Conservation (phyloP, 2,329 filamentous ascomycete species). For the Pseudogymnoascus sp. region DNA sequence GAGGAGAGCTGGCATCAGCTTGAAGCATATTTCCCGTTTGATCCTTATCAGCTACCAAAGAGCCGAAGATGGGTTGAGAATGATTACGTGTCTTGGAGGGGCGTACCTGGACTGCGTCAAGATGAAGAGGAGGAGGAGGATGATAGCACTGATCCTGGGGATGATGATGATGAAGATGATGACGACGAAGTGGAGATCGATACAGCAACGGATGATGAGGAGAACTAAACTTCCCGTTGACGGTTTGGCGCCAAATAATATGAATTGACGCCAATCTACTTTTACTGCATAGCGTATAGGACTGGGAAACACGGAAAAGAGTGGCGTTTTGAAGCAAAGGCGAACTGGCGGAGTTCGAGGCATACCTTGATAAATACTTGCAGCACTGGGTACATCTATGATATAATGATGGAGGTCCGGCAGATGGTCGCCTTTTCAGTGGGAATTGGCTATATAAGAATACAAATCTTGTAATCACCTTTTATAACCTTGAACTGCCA, state of each 20-base stretch:
- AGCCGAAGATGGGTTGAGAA: conserved; percentile 82
- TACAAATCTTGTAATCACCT: neutral
- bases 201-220: conserved; percentile 6
- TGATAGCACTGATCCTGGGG: conserved; percentile 38
- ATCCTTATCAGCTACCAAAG: conserved; percentile 82
- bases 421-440: neutral
- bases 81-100: conserved; percentile 74
- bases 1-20: conserved; percentile 74
- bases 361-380: conserved; percentile 4
- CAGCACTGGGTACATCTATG: neutral
- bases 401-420: neutral
- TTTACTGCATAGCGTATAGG: conserved; percentile 7
- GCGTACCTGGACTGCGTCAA: conserved; percentile 59
- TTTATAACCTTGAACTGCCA: neutral
- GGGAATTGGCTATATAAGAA: neutral
- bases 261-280: neutral
- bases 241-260: neutral
- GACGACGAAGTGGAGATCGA: conserved; percentile 1
- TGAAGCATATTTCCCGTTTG: conserved; percentile 94
- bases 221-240: neutral
- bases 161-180: neutral
- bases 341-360: conserved; percentile 1
- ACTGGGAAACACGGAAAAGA: conserved; percentile 8
- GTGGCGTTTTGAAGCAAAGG: conserved; percentile 5
- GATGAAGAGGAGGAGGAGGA: conserved; percentile 47